Conservation (phyloP, 192 early-diverging fungal genomes). For the Cetraspora pellucida region DNA sequence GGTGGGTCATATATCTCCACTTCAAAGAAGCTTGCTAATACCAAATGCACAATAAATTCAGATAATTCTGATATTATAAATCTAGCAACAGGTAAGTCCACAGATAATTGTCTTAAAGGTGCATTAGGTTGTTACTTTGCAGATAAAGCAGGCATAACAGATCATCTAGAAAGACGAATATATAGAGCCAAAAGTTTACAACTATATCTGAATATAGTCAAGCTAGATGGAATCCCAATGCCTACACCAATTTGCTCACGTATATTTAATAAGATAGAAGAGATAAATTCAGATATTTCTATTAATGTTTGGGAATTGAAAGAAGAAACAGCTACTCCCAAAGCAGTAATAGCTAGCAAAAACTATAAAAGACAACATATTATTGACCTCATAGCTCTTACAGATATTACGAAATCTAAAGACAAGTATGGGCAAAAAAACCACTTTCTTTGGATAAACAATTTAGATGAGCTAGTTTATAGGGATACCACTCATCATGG, state of each 20-base stretch:
- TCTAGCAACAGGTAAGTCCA: too few species aligned
- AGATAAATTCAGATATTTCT: constrained; percentile 5
- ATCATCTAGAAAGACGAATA: too few species aligned
- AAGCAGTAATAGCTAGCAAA: constrained; percentile 5
- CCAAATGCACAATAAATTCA: too few species aligned
- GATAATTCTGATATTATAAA: too few species aligned
- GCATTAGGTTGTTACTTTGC: too few species aligned
- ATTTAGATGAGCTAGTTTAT: background rate
- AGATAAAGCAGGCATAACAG: too few species aligned
- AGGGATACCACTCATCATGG: background rate
- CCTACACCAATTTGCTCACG: background rate
- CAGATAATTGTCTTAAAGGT: too few species aligned
- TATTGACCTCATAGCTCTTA: too few species aligned
- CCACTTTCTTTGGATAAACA: constrained; percentile 13
- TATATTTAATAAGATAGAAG: constrained; percentile 19
- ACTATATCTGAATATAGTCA: background rate
- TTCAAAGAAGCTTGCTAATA: too few species aligned
- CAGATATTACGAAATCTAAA: background rate
- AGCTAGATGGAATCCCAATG: constrained; percentile 18
- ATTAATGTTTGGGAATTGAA: constrained; percentile 24
- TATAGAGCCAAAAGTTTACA: too few species aligned
- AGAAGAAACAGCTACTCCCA: background rate
- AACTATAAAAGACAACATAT: too few species aligned
- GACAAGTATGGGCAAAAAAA: background rate
- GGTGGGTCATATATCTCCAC: too few species aligned